Evolutionary conservation across 495 filamentous ascomycete genomes (phyloP).

Genomic region (Elaphomyces granulatus): DNA sequence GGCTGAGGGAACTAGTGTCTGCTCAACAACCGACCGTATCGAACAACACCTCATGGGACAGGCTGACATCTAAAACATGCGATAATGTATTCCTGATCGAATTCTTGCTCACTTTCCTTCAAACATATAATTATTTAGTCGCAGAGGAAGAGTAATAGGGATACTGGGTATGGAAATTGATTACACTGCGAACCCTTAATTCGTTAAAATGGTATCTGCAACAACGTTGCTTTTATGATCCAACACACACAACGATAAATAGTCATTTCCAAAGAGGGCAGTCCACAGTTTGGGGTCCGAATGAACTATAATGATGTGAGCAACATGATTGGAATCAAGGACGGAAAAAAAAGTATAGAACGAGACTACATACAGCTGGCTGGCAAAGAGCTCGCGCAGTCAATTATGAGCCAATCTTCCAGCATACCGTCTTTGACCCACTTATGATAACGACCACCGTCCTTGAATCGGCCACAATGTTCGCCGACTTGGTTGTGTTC

Average conservation of each 20-base stretch:
- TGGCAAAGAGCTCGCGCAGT: constrained; percentile 8
- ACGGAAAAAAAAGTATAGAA: constrained; percentile 3
- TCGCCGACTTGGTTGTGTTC: constrained; percentile 8
- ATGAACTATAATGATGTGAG: constrained; percentile 5
- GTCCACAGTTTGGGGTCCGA: constrained; percentile 2
- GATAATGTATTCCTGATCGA: too few relatives aligned
- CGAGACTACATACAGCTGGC: constrained; percentile 2
- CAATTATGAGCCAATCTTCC: constrained; percentile 10
- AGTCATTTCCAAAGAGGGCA: constrained; percentile 4
- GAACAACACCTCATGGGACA: too few relatives aligned
- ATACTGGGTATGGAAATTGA: too few relatives aligned
- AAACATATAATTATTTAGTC: too few relatives aligned
- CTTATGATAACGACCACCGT: constrained; percentile 8
- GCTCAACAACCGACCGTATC: too few relatives aligned
- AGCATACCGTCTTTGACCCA: constrained; percentile 7
- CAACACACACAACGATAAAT: neutral
- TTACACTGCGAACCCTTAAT: neutral
- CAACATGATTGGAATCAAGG: constrained; percentile 2
- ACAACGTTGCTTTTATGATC: constrained; percentile 1
- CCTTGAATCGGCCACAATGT: constrained; percentile 8
- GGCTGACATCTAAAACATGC: too few relatives aligned
- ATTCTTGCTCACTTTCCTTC: too few relatives aligned
- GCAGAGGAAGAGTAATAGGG: too few relatives aligned
- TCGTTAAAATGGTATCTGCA: neutral
- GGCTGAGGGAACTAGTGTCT: too few relatives aligned